Evolutionary conservation across 495 filamentous ascomycete genomes (phyloP).

Genomic region (Cercophora scortea): DNA sequence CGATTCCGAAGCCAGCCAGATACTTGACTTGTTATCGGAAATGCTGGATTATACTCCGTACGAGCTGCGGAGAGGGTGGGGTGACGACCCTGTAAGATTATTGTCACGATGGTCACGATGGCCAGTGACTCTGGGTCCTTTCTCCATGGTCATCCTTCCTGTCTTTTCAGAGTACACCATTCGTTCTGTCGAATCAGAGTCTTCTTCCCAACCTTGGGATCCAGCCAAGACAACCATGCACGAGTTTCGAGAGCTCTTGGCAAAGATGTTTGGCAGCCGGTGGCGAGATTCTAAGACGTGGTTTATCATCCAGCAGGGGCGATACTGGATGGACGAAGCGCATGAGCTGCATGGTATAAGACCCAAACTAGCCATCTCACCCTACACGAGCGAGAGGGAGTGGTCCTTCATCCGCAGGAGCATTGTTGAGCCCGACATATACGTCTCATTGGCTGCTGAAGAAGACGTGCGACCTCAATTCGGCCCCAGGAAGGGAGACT

Average conservation of each 20-base stretch:
- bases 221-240: not conserved
- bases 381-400: slow-evolving; percentile 7
- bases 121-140: no score
- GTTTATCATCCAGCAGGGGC: slow-evolving; percentile 2
- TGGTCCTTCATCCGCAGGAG: slow-evolving; percentile 9
- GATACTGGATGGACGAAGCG: not conserved
- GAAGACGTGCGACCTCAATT: not conserved
- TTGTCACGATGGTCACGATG: no score
- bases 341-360: not conserved
- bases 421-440: slow-evolving; percentile 10
- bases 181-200: not conserved
- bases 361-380: slow-evolving; percentile 9
- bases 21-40: no score
- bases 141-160: slow-evolving; percentile 13
- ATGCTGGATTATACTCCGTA: no score
- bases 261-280: not conserved
- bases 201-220: not conserved
- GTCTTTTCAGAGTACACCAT: slow-evolving; percentile 11
- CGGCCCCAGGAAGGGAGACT: not conserved
- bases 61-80: no score
- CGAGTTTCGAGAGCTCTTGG: slow-evolving; percentile 1
- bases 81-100: no score
- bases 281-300: not conserved
- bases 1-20: no score
- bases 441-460: not conserved